phyloP scores from a whole-genome alignment of 2,329 filamentous ascomycete genomes.

The Arthrobotrys sphaeroides region DNA sequence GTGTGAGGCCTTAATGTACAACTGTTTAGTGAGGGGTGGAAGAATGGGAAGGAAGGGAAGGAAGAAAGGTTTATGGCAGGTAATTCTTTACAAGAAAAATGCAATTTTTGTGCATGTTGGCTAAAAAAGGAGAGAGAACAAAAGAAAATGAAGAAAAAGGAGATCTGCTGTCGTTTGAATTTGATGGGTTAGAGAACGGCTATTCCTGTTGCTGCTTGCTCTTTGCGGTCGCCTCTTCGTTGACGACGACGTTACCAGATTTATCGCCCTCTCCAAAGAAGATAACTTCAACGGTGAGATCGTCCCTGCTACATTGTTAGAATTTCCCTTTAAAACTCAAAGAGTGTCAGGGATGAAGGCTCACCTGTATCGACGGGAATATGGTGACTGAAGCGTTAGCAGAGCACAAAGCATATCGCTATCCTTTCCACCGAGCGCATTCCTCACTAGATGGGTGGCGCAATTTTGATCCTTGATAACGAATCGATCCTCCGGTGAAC shows the following conservation, averaged over 20 bases:
- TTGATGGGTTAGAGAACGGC: not conserved
- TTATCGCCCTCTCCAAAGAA: constrained; percentile 86
- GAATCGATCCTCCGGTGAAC: constrained; percentile 79
- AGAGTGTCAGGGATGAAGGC: constrained; percentile 56
- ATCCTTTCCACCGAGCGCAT: constrained; percentile 92
- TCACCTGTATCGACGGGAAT: constrained; percentile 88
- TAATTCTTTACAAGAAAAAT: constrained; percentile 10
- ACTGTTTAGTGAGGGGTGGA: not conserved
- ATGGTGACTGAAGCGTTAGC: constrained; percentile 88
- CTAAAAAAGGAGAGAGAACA: not conserved
- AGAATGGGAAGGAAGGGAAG: not conserved
- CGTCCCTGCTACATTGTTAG: constrained; percentile 71
- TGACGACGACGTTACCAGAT: constrained; percentile 81
- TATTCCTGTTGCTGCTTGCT: constrained; percentile 35
- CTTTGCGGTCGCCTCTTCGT: constrained; percentile 81
- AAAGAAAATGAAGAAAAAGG: too few species aligned
- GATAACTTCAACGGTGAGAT: constrained; percentile 96
- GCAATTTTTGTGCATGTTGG: not conserved
- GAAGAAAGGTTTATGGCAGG: not conserved
- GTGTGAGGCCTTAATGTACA: constrained; percentile 10
- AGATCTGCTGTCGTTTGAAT: constrained; percentile 1
- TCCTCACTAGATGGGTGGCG: constrained; percentile 92
- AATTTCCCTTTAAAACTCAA: constrained; percentile 20
- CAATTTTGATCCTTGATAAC: constrained; percentile 95
- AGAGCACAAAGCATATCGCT: constrained; percentile 92